Evolutionary conservation across 2,329 filamentous ascomycete species (phyloP).

Genomic region (Monilinia fructigena): DNA sequence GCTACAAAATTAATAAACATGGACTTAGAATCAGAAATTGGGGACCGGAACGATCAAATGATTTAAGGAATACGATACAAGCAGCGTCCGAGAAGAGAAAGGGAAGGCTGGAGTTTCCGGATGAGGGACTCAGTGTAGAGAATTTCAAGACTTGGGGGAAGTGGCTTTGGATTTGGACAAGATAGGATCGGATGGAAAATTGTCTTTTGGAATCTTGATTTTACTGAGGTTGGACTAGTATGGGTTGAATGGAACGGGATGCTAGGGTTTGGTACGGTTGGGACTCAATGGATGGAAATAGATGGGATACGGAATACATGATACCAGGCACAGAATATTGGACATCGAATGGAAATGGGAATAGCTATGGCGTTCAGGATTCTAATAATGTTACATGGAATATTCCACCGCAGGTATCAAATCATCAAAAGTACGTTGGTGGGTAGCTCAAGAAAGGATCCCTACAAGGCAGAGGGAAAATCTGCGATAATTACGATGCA

Average conservation of each 20-base stretch:
- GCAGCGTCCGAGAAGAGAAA: conserved; percentile 39
- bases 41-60: conserved; percentile 41
- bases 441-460: not conserved
- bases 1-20: conserved; percentile 42
- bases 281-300: not conserved
- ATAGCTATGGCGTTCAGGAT: not conserved
- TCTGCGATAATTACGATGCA: not conserved
- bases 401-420: not conserved
- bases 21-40: conserved; percentile 38
- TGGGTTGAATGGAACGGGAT: not conserved
- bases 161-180: conserved; percentile 43
- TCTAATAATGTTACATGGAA: not conserved
- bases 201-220: not conserved
- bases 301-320: not conserved
- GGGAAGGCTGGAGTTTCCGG: conserved; percentile 41
- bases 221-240: not conserved
- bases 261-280: not conserved
- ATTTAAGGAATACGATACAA: conserved; percentile 41
- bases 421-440: not conserved
- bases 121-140: conserved; percentile 37
- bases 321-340: not conserved
- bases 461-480: not conserved
- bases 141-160: conserved; percentile 36
- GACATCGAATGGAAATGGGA: not conserved
- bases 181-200: conserved; percentile 27